Evolutionary conservation across 306 rosid genomes (phyloP), one percentile per base, ranked within the genome.

Genomic region (Astragalus glycyphyllos): DNA sequence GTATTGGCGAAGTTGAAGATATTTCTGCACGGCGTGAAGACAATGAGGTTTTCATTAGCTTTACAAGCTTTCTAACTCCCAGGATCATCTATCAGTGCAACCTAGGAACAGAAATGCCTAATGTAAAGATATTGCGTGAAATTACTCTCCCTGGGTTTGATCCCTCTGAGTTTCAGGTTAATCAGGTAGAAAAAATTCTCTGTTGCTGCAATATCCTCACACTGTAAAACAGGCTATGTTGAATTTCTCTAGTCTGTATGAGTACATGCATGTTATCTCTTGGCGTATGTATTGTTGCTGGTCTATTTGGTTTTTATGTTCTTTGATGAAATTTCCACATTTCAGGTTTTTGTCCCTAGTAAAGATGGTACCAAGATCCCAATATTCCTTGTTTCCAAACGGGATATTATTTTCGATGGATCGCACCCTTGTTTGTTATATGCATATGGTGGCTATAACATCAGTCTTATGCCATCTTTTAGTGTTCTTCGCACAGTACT

Each of bases 341-440:
- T 85, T 75, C 89, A 94, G 99, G 96, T 89, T 74, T 94, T 94
- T 57, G 74, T 84, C 15, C 83, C 82, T 57, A 83, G 99, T 81
- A 94, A 87, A 81, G 99, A 94, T 73, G 97, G 91, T 69, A 82
- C 88, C 32, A 83, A 86, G 79, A 87, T 94, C 68, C 99, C 99
- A 65, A 58, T 85, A 58, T 94, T 94, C 79, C 71, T 94, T 68
- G 95, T 94, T 56, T 86, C 95, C 14, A 84, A 56, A 79, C 83
- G 66, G 84, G 80, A 82, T 76, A 84, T 89, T 78, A 15, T 11
- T 63, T 83, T 94, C 87, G 96, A 91, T 85, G 91, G 97, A 51
- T 94, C 97, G 15, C 96, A 94, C 81, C 97, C 97, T 5, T 94
- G 97, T 74, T 84, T 94, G 83, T 82, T 94, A 74, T 89, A 94